phyloP scores from a whole-genome alignment of 1,284 basidiomycete species.

The Fistulina hepatica region DNA sequence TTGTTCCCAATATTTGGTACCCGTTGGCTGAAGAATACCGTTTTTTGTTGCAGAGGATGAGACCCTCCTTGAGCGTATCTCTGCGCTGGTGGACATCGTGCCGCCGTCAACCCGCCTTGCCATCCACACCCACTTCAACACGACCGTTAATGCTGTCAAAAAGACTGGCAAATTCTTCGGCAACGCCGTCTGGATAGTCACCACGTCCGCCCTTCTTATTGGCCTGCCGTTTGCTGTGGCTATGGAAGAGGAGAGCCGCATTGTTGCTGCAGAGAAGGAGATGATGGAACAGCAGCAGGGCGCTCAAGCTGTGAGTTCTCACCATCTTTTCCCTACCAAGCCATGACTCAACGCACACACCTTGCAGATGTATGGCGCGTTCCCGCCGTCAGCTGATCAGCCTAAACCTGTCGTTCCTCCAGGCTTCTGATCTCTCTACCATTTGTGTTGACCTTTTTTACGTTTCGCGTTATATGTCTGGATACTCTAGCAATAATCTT shows the following conservation, averaged over 20 bases:
- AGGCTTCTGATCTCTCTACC: not conserved
- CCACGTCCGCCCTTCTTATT: conserved; percentile 87
- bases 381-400: not conserved
- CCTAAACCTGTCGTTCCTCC: not conserved
- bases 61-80: conserved; percentile 80
- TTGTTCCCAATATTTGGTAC: too few relatives aligned
- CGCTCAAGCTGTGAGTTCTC: conserved; percentile 66
- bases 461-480: too few relatives aligned
- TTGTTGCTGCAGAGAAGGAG: conserved; percentile 92
- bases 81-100: conserved; percentile 91
- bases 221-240: conserved; percentile 88
- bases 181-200: conserved; percentile 89
- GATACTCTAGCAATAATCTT: too few relatives aligned
- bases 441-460: too few relatives aligned
- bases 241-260: conserved; percentile 92
- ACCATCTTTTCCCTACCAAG: conserved; percentile 4
- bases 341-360: not conserved
- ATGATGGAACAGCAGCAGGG: conserved; percentile 89
- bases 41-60: too few relatives aligned
- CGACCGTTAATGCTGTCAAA: conserved; percentile 53
- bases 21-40: too few relatives aligned
- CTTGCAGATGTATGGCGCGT: not conserved
- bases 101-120: conserved; percentile 79
- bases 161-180: conserved; percentile 66
- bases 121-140: conserved; percentile 52